Evolutionary conservation across 352 stramenopile species (phyloP).

Genomic region (Globisporangium carolinianum): DNA sequence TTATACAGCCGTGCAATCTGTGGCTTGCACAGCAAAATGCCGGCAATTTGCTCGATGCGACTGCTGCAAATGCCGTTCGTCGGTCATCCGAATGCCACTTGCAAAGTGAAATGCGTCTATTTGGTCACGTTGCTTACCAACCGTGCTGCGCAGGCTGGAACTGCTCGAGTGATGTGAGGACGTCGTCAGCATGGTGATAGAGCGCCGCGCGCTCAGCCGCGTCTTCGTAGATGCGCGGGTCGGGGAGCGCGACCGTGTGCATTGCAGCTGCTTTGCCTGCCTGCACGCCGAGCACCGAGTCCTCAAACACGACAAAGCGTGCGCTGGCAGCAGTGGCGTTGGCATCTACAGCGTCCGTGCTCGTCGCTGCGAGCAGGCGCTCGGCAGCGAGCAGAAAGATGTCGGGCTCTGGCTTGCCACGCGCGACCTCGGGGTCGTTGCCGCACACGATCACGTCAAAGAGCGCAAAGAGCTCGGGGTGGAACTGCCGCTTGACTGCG

Average conservation of each 20-base stretch:
- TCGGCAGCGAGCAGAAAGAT: conserved; percentile 70
- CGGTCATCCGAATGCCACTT: neutral
- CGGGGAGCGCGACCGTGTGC: conserved; percentile 65
- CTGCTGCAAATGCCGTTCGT: too few relatives aligned
- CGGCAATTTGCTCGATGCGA: too few relatives aligned
- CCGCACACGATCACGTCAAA: conserved; percentile 71
- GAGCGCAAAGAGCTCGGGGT: conserved; percentile 68
- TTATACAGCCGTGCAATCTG: neutral
- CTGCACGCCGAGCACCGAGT: conserved; percentile 62
- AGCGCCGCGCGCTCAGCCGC: conserved; percentile 30
- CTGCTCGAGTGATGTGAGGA: conserved; percentile 50
- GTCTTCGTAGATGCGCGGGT: conserved; percentile 56
- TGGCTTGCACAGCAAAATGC: too few relatives aligned
- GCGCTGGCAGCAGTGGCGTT: neutral
- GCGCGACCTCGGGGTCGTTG: conserved; percentile 60
- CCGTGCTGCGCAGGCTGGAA: conserved; percentile 56
- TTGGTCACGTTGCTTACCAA: conserved; percentile 14
- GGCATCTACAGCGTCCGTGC: neutral
- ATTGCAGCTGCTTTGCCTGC: conserved; percentile 58
- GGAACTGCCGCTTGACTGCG: conserved; percentile 50
- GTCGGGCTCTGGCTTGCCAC: conserved; percentile 70
- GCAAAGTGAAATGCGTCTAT: neutral
- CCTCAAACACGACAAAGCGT: conserved; percentile 71
- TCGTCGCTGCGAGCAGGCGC: conserved; percentile 39
- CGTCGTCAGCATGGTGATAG: conserved; percentile 53